Percentiles rank a stretch among this genome's conserved stretches.
Conservation (phyloP, 2,329 filamentous ascomycete species). For the Stemphylium beticola region DNA sequence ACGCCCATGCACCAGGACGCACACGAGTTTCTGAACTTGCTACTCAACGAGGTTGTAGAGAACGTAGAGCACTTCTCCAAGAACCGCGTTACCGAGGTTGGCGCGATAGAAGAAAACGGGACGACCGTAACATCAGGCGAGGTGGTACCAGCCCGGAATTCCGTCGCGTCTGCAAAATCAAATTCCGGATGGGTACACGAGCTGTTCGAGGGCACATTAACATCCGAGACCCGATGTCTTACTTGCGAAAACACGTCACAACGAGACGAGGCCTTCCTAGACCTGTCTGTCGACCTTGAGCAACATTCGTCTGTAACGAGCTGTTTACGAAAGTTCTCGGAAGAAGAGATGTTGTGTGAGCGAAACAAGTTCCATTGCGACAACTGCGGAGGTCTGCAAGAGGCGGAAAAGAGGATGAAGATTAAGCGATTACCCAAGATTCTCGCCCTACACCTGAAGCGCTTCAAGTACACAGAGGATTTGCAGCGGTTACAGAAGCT, state of each 20-base stretch:
- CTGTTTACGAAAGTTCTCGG: constrained; percentile 92
- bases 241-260: constrained; percentile 97
- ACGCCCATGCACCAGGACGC: constrained; percentile 98
- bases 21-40: constrained; percentile 92
- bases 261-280: constrained; percentile 92
- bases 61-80: constrained; percentile 90
- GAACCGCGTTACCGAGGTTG: constrained; percentile 56
- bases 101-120: constrained; percentile 35
- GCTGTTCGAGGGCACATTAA: constrained; percentile 92
- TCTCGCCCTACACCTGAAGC: constrained; percentile 88
- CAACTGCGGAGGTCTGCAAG: constrained; percentile 92
- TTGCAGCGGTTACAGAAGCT: constrained; percentile 92
- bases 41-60: constrained; percentile 94
- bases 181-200: constrained; percentile 86
- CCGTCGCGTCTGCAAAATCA: constrained; percentile 24
- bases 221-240: constrained; percentile 93
- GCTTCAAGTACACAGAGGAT: constrained; percentile 98
- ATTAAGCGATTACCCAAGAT: constrained; percentile 94
- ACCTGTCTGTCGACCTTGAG: constrained; percentile 93
- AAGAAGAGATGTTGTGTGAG: constrained; percentile 96
- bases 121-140: constrained; percentile 24
- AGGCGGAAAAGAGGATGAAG: constrained; percentile 99
- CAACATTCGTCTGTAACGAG: constrained; percentile 96
- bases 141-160: constrained; percentile 27
- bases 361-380: constrained; percentile 99